Conservation (phyloP, 2,329 filamentous ascomycete genomes). For the Stachybotrys echinatus region DNA sequence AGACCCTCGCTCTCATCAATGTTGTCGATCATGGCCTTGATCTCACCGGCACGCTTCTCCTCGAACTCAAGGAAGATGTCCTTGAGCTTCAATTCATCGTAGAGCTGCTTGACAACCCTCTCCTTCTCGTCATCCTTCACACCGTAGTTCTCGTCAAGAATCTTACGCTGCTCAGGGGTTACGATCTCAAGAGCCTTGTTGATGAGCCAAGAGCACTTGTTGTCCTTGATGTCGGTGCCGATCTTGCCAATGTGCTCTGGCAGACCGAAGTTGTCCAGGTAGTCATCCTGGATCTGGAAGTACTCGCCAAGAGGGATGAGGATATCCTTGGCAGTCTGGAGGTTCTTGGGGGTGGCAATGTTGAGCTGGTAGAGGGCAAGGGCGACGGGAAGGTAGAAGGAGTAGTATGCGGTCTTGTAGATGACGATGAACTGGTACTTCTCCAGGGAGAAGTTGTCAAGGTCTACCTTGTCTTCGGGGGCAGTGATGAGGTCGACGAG, state of each 20-base stretch:
- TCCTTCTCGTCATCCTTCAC: slow-evolving; percentile 82
- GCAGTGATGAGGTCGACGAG: slow-evolving; percentile 91
- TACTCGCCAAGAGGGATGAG: slow-evolving; percentile 97
- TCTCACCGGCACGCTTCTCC: slow-evolving; percentile 75
- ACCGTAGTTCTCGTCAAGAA: slow-evolving; percentile 91
- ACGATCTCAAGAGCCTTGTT: slow-evolving; percentile 84
- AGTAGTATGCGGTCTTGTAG: slow-evolving; percentile 99
- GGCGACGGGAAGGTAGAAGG: slow-evolving; percentile 95
- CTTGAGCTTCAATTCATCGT: slow-evolving; percentile 78
- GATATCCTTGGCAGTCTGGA: slow-evolving; percentile 84
- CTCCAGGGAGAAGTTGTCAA: slow-evolving; percentile 89
- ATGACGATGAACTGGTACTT: slow-evolving; percentile 99
- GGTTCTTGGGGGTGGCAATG: slow-evolving; percentile 80
- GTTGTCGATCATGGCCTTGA: slow-evolving; percentile 67
- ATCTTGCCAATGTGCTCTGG: slow-evolving; percentile 96
- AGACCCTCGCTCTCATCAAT: slow-evolving; percentile 84
- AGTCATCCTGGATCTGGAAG: slow-evolving; percentile 99
- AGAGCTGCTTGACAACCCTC: slow-evolving; percentile 82
- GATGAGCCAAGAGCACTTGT: slow-evolving; percentile 98
- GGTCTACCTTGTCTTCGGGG: slow-evolving; percentile 86
- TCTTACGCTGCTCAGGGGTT: slow-evolving; percentile 77
- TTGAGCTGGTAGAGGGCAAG: slow-evolving; percentile 82
- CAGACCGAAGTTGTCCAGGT: slow-evolving; percentile 94
- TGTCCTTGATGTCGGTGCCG: slow-evolving; percentile 97
- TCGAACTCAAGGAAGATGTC: slow-evolving; percentile 83